phyloP scores from a whole-genome alignment of 176 grass and related monocot genomes.

The Olyra latifolia region DNA sequence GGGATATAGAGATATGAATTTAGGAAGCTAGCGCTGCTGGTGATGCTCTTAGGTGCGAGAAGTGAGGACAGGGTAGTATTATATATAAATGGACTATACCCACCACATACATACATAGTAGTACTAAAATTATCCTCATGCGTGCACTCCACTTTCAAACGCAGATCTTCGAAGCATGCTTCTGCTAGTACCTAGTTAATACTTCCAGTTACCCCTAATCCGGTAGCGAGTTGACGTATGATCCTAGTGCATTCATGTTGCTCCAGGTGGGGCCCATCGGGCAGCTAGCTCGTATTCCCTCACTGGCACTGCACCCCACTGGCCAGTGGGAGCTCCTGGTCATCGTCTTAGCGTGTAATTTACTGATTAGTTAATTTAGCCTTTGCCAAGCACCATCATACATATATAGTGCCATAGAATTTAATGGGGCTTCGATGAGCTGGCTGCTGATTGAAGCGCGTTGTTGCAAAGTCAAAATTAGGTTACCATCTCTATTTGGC shows the following conservation, averaged over 20 bases:
- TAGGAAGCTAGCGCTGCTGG: too few species aligned
- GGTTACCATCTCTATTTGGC: too few species aligned
- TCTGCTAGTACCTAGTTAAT: not conserved
- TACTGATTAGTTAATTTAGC: constrained; percentile 1
- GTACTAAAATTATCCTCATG: not conserved
- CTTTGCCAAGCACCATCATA: not conserved
- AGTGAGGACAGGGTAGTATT: not conserved
- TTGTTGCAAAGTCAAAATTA: constrained; percentile 28
- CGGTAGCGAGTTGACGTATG: constrained; percentile 22
- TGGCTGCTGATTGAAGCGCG: not conserved
- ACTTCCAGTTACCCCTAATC: not conserved
- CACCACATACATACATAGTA: not conserved
- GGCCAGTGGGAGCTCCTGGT: not conserved
- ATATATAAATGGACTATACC: not conserved
- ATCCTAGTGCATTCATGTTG: constrained; percentile 19
- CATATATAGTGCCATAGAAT: not conserved
- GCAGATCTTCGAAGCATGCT: not conserved
- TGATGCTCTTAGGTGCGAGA: not conserved
- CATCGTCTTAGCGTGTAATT: not conserved
- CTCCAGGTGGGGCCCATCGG: not conserved
- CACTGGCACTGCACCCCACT: not conserved
- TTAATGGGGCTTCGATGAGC: constrained; percentile 22
- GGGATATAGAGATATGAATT: too few species aligned
- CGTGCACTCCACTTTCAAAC: not conserved
- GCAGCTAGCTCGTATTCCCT: not conserved